phyloP scores from a whole-genome alignment of 2,329 filamentous ascomycete genomes.

The Thelonectria rubi region DNA sequence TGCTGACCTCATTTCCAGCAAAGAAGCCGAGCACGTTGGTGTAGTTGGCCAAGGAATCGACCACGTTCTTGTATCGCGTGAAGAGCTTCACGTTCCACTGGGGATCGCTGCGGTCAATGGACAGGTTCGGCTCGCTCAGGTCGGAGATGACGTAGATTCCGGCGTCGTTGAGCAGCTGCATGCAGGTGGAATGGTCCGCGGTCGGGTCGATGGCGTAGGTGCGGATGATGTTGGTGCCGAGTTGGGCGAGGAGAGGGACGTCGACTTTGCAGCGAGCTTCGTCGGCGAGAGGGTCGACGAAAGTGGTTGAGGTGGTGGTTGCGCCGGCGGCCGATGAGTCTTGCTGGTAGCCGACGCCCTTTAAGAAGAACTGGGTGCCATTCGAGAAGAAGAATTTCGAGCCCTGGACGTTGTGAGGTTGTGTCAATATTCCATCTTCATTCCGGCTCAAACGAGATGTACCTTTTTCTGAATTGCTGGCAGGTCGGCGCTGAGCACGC shows the following conservation, averaged over 20 bases:
- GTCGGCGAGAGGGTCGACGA: conserved; percentile 85
- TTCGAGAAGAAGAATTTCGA: conserved; percentile 91
- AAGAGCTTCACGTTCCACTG: conserved; percentile 83
- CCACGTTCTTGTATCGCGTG: conserved; percentile 81
- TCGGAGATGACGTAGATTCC: conserved; percentile 97
- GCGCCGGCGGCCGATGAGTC: conserved; percentile 68
- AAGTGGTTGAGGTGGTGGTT: conserved; percentile 61
- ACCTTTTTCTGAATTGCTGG: conserved; percentile 17
- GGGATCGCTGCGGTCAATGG: conserved; percentile 87
- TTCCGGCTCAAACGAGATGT: too few species aligned
- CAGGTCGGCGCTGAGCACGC: conserved; percentile 5
- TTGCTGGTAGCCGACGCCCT: conserved; percentile 95
- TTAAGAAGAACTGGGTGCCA: conserved; percentile 78
- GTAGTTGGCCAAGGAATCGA: conserved; percentile 84
- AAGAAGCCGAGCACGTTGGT: conserved; percentile 97
- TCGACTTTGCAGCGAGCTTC: conserved; percentile 79
- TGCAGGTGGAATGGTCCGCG: conserved; percentile 81
- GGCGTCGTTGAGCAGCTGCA: conserved; percentile 80
- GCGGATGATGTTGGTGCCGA: conserved; percentile 92
- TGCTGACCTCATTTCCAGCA: conserved; percentile 96
- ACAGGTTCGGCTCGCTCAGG: conserved; percentile 80
- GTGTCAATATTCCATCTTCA: too few species aligned
- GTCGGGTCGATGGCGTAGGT: conserved; percentile 91
- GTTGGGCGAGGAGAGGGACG: conserved; percentile 79
- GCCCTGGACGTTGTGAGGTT: conserved; percentile 57